These are phyloP conservation scores for Trichosanthes cucumerina DNA, from an alignment of 306 rosid species.

Conservation along the genomic window DNA sequence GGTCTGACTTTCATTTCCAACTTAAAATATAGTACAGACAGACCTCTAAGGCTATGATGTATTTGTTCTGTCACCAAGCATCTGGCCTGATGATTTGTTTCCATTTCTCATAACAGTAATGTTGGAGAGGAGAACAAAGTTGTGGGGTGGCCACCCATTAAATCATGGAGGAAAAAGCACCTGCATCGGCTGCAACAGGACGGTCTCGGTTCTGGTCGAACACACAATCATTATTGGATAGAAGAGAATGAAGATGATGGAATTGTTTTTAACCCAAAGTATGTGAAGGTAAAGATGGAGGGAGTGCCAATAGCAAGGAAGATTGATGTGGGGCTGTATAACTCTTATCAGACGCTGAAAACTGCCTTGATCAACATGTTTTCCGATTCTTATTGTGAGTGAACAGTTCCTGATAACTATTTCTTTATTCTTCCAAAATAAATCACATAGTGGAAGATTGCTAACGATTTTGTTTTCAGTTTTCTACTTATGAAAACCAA, in stretches of 20 bases:
- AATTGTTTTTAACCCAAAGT: conserved; percentile 23
- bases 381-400: conserved; percentile 29
- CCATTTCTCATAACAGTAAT: conserved; percentile 15
- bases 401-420: neutral
- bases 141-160: conserved; percentile 94
- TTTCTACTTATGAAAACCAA: neutral
- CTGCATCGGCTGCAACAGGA: conserved; percentile 19
- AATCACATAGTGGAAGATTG: neutral
- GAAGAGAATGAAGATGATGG: conserved; percentile 22
- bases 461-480: neutral
- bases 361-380: conserved; percentile 45
- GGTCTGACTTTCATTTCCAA: neutral
- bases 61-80: neutral
- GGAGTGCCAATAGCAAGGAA: conserved; percentile 59
- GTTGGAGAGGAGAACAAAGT: conserved; percentile 25
- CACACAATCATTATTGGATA: conserved; percentile 9
- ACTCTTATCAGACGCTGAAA: conserved; percentile 47
- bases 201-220: conserved; percentile 8
- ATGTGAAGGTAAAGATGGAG: conserved; percentile 82
- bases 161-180: conserved; percentile 61
- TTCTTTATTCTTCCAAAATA: neutral
- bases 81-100: neutral
- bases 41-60: neutral
- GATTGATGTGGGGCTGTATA: conserved; percentile 43
- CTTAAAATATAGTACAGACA: neutral